Evolutionary conservation across 2,329 filamentous ascomycete genomes (phyloP), one percentile per base, ranked within the genome.

Genomic region (Colletotrichum cuscutae): DNA sequence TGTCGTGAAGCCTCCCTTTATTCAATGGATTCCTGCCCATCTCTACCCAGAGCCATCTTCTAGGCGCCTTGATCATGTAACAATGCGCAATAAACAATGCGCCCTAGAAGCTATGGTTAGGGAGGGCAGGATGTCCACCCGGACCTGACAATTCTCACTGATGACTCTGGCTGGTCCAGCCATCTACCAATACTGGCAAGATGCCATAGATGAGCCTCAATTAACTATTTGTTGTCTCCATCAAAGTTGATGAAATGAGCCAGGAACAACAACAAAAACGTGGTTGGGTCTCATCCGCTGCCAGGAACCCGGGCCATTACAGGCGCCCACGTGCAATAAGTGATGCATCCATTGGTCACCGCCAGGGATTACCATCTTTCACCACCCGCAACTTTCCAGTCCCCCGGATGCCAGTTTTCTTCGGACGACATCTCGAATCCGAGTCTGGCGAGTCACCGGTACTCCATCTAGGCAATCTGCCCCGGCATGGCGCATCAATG

Each of bases 311-410:
- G 26, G 13, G 53, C 66, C 13, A 26, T 60, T 35, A 35, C 57
- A 56, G 37, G 13, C 22, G 72, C 69, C 62, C 76, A 76, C 62
- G 74, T 68, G 72, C 74, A 61, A 67, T 78, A 79, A 76, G 77
- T 79, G 80, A 65, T 68, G 67, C 65, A 76, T 79, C 75, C 65
- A 81, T 81, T 81, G 79, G 80, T 77, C 37, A 30, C 52, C 22
- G 59, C 57, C 37, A 63, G 63, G 61, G 61, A 35, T 71, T 57
- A 7, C 52, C 68, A 26, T 28, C 71, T 35, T 63, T 63, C 7
- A 22, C 62, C 62, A 57, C 13, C 24, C 26, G n/a, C 49, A 42
- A 42, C 35, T 42, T 28, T 46, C 26, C 22, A 37, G 6, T 13
- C 12, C 68, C 60, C 35, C 54, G 68, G 57, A n/a, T 24, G 9